Percentiles rank a stretch among this genome's conserved stretches.
Conservation (phyloP, 495 filamentous ascomycete species). For the Pyrenula massariospora region DNA sequence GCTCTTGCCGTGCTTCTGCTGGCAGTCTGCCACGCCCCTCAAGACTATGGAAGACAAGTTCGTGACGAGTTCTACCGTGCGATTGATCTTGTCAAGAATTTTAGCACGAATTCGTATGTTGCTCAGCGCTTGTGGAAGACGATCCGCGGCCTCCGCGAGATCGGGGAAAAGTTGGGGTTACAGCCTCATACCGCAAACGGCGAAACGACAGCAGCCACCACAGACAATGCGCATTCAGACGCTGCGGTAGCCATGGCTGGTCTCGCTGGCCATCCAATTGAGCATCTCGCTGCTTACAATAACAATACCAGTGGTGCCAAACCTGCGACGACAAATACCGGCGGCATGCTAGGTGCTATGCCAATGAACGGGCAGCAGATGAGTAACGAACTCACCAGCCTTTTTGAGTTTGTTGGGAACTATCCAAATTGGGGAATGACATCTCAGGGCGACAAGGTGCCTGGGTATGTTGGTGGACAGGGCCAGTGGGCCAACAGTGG, state of each 20-base stretch:
- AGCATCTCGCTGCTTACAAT: slow-evolving; percentile 41
- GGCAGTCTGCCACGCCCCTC: slow-evolving; percentile 69
- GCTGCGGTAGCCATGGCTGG: slow-evolving; percentile 67
- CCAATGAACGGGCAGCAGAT: slow-evolving; percentile 50
- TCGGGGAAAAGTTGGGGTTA: slow-evolving; percentile 72
- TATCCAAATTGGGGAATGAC: slow-evolving; percentile 33
- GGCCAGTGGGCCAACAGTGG: slow-evolving; percentile 17
- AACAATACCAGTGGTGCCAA: slow-evolving; percentile 16
- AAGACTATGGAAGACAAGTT: slow-evolving; percentile 60
- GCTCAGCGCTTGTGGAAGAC: slow-evolving; percentile 74
- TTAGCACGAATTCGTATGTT: slow-evolving; percentile 68
- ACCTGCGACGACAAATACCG: slow-evolving; percentile 15
- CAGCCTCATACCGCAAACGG: slow-evolving; percentile 27
- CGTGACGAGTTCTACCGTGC: slow-evolving; percentile 83
- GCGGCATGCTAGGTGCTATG: slow-evolving; percentile 43
- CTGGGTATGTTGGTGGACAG: slow-evolving; percentile 27
- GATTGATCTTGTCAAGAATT: slow-evolving; percentile 67
- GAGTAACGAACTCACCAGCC: slow-evolving; percentile 50
- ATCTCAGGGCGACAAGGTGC: slow-evolving; percentile 24
- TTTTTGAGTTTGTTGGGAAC: slow-evolving; percentile 61
- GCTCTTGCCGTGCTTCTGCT: slow-evolving; percentile 74
- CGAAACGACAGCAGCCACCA: slow-evolving; percentile 7
- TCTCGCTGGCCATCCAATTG: slow-evolving; percentile 56
- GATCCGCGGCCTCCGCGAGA: slow-evolving; percentile 65
- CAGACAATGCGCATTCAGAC: slow-evolving; percentile 44